Evolutionary conservation across 2,329 filamentous ascomycete genomes (phyloP).

Genomic region (Drechslerella coelobrocha): DNA sequence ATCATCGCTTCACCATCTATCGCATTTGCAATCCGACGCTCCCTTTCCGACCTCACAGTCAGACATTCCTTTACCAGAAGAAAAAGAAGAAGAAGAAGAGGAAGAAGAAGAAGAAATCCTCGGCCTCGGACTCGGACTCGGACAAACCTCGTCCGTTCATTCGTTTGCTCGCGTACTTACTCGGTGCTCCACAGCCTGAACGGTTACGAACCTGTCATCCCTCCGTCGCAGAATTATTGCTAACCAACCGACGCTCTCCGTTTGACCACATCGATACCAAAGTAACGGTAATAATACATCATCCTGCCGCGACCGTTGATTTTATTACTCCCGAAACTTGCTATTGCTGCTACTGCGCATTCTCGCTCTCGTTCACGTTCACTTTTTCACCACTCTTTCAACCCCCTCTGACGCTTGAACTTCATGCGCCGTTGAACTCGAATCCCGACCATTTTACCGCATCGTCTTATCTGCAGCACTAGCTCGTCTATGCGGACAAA

Average conservation of each 20-base stretch:
- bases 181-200: neutral
- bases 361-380: neutral
- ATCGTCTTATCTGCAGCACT: constrained; percentile 6
- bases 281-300: no score
- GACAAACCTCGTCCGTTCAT: constrained; percentile 16
- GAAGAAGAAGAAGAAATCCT: no score
- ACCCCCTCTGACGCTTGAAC: constrained; percentile 7
- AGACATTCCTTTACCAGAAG: no score
- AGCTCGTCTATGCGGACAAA: neutral
- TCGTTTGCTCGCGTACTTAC: constrained; percentile 38
- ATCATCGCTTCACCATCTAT: no score
- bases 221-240: neutral
- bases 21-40: no score
- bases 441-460: neutral
- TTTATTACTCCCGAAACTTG: no score
- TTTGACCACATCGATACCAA: constrained; percentile 2
- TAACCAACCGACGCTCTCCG: neutral
- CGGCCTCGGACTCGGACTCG: no score
- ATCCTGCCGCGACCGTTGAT: neutral
- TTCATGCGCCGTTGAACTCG: constrained; percentile 34
- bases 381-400: neutral
- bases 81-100: no score
- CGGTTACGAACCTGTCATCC: neutral
- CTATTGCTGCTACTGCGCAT: neutral
- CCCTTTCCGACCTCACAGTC: no score